Conservation (phyloP, 352 stramenopile species). For the Globisporangium irregulare region DNA sequence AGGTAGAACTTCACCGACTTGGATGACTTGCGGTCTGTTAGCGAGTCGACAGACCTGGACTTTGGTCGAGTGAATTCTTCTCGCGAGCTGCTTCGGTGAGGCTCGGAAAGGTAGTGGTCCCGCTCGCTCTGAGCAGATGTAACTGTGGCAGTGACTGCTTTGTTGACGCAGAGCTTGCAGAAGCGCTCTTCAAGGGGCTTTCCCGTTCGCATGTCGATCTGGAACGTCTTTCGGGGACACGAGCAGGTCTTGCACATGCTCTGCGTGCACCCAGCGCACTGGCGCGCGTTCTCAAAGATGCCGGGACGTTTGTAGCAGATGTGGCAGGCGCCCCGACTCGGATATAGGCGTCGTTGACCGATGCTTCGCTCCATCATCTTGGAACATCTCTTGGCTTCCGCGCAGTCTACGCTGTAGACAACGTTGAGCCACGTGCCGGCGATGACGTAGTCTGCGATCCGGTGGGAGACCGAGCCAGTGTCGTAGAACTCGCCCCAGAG, state of each 20-base stretch:
- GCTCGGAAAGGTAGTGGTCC: neutral
- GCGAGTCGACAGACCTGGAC: conserved; percentile 7
- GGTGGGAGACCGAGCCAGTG: conserved; percentile 15
- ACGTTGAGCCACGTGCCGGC: conserved; percentile 20
- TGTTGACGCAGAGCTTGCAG: conserved; percentile 9
- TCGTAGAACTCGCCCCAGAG: conserved; percentile 28
- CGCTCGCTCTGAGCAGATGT: neutral
- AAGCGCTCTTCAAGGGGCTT: conserved; percentile 8
- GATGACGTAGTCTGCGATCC: conserved; percentile 15
- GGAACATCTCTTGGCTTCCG: conserved; percentile 7
- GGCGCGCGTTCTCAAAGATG: conserved; percentile 22
- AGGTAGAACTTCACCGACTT: neutral
- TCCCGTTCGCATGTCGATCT: conserved; percentile 8
- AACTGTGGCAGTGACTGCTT: neutral
- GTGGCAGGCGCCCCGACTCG: conserved; percentile 22
- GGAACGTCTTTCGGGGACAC: neutral
- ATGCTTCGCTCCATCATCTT: neutral
- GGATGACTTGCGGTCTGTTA: neutral
- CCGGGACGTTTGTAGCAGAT: conserved; percentile 24
- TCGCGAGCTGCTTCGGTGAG: neutral
- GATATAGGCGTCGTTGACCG: neutral
- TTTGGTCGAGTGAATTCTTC: neutral
- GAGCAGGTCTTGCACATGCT: conserved; percentile 33
- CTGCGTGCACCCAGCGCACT: conserved; percentile 31
- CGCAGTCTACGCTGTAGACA: conserved; percentile 15